Evolutionary conservation across 2,329 filamentous ascomycete species (phyloP).

Genomic region (Colletotrichum euphorbiae): DNA sequence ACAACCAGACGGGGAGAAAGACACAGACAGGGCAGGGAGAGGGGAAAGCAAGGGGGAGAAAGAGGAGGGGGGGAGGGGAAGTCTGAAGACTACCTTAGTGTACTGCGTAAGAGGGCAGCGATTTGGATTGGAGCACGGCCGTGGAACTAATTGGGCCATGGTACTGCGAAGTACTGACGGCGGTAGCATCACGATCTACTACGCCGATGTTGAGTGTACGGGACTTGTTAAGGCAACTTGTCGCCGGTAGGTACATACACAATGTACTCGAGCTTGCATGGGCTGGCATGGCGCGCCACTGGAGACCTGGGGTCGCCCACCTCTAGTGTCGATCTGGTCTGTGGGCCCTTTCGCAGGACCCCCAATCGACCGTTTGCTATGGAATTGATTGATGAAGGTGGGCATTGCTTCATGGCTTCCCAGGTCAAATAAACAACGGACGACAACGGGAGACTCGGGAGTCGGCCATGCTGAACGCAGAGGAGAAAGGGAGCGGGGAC

Average conservation of each 20-base stretch:
- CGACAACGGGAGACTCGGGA: slow-evolving; percentile 8
- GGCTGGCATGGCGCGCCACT: slow-evolving; percentile 9
- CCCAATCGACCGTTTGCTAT: not conserved
- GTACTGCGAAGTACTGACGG: not conserved
- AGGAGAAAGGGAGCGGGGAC: too few species aligned
- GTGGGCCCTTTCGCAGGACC: slow-evolving; percentile 6
- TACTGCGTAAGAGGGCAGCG: too few species aligned
- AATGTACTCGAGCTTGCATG: not conserved
- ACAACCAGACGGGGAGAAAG: not conserved
- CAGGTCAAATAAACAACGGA: not conserved
- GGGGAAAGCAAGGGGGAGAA: not conserved
- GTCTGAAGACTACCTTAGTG: too few species aligned
- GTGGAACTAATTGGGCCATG: not conserved
- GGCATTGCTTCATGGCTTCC: not conserved
- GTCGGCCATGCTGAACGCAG: not conserved
- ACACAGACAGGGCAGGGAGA: not conserved
- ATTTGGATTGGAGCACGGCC: slow-evolving; percentile 13
- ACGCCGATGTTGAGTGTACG: not conserved
- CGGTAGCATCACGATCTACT: too few species aligned
- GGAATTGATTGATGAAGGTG: not conserved
- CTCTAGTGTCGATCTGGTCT: slow-evolving; percentile 26
- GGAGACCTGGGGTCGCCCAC: slow-evolving; percentile 12
- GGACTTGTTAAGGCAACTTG: not conserved
- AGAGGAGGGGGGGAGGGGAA: not conserved
- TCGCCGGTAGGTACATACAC: not conserved